A percentile compares a stretch with the other conserved stretches of the same genome.
These are phyloP conservation scores for Vachellia collinsii DNA, from an alignment of 306 rosid genomes.

Conservation along the genomic window DNA sequence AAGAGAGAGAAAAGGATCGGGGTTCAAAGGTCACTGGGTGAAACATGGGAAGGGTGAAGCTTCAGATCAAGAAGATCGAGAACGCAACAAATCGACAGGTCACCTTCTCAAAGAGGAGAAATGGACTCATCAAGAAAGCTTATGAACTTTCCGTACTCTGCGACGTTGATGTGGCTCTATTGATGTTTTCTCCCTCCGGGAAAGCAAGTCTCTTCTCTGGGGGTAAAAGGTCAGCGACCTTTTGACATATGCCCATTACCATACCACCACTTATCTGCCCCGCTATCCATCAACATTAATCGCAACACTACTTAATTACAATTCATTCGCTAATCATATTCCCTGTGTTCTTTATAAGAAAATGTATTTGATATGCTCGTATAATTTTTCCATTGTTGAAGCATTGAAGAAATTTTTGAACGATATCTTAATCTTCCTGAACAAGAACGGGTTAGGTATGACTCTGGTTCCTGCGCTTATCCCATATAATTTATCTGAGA, in stretches of 20 bases:
- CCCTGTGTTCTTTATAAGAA: background rate
- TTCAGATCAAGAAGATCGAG: slow-evolving; percentile 70
- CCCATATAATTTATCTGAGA: background rate
- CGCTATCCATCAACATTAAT: background rate
- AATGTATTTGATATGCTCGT: background rate
- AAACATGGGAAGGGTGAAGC: slow-evolving; percentile 76
- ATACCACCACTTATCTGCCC: background rate
- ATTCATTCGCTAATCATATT: background rate
- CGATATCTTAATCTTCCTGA: slow-evolving; percentile 54
- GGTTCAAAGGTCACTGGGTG: background rate
- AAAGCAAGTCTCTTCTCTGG: slow-evolving; percentile 59
- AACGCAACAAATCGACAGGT: slow-evolving; percentile 67
- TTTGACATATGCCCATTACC: background rate
- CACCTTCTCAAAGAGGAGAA: slow-evolving; percentile 79
- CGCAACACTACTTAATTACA: background rate
- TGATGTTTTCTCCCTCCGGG: slow-evolving; percentile 70
- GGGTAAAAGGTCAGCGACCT: slow-evolving; percentile 45
- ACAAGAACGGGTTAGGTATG: slow-evolving; percentile 55
- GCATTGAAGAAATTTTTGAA: slow-evolving; percentile 63
- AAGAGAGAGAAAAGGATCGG: background rate
- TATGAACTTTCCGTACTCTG: slow-evolving; percentile 79
- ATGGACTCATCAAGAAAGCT: slow-evolving; percentile 71
- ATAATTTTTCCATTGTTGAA: slow-evolving; percentile 18
- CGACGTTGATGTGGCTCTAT: slow-evolving; percentile 76
- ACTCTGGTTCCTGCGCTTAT: background rate